Percentiles rank a stretch among this genome's conserved stretches.
phyloP scores from a whole-genome alignment of 495 filamentous ascomycete species.

The Podospora pseudocomata region DNA sequence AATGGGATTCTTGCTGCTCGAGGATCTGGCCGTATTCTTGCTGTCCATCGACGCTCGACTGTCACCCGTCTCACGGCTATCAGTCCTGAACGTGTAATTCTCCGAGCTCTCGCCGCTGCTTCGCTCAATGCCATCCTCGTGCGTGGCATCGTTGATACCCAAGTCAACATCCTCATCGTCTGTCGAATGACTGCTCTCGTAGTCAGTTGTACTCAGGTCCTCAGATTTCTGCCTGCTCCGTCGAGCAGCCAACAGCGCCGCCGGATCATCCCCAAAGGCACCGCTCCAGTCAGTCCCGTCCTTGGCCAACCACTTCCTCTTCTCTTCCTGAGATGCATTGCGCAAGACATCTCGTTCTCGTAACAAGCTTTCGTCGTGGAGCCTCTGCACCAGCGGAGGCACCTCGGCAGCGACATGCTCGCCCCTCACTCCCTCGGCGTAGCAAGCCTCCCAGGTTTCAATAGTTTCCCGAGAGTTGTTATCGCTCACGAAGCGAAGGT shows the following conservation, averaged over 20 bases:
- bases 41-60: slow-evolving; percentile 24
- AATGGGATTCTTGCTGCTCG: slow-evolving; percentile 42
- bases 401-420: slow-evolving; percentile 64
- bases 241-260: slow-evolving; percentile 29
- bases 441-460: slow-evolving; percentile 90
- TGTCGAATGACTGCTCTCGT: slow-evolving; percentile 32
- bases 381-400: slow-evolving; percentile 58
- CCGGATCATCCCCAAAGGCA: slow-evolving; percentile 70
- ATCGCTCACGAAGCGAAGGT: slow-evolving; percentile 75
- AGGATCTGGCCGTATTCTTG: slow-evolving; percentile 13
- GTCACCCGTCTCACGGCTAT: slow-evolving; percentile 10
- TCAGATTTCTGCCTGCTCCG: slow-evolving; percentile 44
- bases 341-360: slow-evolving; percentile 77
- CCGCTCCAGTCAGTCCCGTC: slow-evolving; percentile 84
- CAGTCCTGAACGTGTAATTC: slow-evolving; percentile 17
- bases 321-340: slow-evolving; percentile 63
- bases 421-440: slow-evolving; percentile 74
- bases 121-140: slow-evolving; percentile 2
- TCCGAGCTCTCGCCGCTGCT: slow-evolving; percentile 6
- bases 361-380: slow-evolving; percentile 76
- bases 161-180: slow-evolving; percentile 37
- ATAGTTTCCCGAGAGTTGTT: slow-evolving; percentile 89
- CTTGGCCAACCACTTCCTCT: slow-evolving; percentile 70
- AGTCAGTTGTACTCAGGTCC: slow-evolving; percentile 29
- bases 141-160: slow-evolving; percentile 43